Conservation (phyloP, 2,329 filamentous ascomycete genomes). For the Colletotrichum spaethianum region DNA sequence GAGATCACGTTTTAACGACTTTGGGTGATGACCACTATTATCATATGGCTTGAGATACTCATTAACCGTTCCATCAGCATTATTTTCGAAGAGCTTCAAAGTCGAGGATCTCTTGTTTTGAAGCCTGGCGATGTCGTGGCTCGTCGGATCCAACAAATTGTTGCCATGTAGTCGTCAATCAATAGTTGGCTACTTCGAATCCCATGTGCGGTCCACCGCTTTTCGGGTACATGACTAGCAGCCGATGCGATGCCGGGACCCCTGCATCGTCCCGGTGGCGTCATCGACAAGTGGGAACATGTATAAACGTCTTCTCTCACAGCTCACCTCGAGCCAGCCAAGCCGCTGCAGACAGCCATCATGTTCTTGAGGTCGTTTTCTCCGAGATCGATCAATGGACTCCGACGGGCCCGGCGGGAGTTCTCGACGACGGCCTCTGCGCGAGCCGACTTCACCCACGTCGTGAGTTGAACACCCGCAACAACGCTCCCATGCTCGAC, state of each 20-base stretch:
- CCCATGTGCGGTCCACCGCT: not conserved
- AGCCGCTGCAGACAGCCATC: not conserved
- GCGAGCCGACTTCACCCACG: constrained; percentile 61
- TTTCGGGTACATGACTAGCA: not conserved
- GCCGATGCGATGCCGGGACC: not conserved
- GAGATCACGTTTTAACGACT: constrained; percentile 23
- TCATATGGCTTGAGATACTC: not conserved
- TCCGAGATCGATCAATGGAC: not conserved
- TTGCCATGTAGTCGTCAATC: not conserved
- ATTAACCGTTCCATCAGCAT: not conserved
- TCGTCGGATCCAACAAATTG: not conserved
- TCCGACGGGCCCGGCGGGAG: constrained; percentile 9
- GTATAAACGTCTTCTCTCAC: not conserved
- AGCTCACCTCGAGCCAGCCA: not conserved
- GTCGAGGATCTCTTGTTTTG: not conserved
- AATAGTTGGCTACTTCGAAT: not conserved
- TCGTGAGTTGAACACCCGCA: constrained; percentile 50
- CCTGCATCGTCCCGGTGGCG: constrained; percentile 23
- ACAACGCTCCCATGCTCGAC: not conserved
- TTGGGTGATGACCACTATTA: not conserved
- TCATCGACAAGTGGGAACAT: constrained; percentile 28
- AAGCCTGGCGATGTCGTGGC: not conserved
- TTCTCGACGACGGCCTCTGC: constrained; percentile 55
- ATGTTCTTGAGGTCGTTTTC: constrained; percentile 25
- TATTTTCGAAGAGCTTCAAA: too few relatives aligned